A percentile compares a stretch with the other conserved stretches of the same genome.
Conservation (phyloP, 257 asterid genomes). For the Nicotiana attenuata region DNA sequence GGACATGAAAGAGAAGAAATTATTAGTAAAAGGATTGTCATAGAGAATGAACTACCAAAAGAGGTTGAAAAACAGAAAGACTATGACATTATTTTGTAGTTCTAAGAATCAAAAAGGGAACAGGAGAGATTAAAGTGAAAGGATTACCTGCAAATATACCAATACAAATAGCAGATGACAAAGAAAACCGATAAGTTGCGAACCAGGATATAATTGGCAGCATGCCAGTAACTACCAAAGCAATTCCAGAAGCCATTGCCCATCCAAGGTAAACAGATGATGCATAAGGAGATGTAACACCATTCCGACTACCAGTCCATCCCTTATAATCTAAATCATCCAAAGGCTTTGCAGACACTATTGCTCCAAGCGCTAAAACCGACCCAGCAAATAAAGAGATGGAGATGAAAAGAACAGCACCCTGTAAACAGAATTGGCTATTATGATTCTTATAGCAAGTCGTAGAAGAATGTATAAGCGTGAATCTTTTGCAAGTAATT, state of each 20-base stretch:
- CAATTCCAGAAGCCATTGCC: constrained; percentile 93
- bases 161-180: constrained; percentile 81
- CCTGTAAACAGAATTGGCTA: constrained; percentile 38
- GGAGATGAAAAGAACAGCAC: constrained; percentile 61
- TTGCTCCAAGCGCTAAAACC: constrained; percentile 85
- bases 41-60: constrained; percentile 10
- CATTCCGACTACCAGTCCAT: constrained; percentile 55
- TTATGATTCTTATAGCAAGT: not conserved
- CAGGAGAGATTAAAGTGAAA: constrained; percentile 12
- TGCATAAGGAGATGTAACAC: constrained; percentile 84
- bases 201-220: constrained; percentile 97
- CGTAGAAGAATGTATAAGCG: not conserved
- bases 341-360: constrained; percentile 92
- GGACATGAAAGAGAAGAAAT: constrained; percentile 19
- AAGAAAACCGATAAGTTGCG: constrained; percentile 87
- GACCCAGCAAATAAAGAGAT: constrained; percentile 81
- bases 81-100: not conserved
- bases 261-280: constrained; percentile 89
- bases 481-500: constrained; percentile 5
- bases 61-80: constrained; percentile 9
- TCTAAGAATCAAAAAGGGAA: not conserved
- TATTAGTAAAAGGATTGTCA: constrained; percentile 16
- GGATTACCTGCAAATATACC: constrained; percentile 81
- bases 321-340: constrained; percentile 84
- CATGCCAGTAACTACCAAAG: constrained; percentile 73